These are phyloP conservation scores for Moricandia moricandioides DNA, from an alignment of 345 rosid genomes.

Conservation along the genomic window DNA sequence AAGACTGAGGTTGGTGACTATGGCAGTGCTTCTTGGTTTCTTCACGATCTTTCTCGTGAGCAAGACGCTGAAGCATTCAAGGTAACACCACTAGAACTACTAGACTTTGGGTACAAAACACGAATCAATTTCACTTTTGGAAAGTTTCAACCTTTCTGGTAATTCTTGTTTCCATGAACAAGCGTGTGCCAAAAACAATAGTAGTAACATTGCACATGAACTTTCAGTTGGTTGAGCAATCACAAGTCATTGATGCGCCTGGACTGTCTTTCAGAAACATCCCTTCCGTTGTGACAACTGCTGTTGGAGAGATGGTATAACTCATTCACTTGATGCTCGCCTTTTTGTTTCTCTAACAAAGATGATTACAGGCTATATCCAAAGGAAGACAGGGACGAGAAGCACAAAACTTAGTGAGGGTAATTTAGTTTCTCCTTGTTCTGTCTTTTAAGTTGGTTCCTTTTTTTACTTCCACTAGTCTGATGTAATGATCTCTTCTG, in stretches of 20 bases:
- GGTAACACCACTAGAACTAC: conserved; percentile 38
- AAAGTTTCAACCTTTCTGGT: too few relatives aligned
- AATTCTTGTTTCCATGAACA: background rate
- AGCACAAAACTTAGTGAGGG: conserved; percentile 76
- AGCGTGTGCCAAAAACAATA: background rate
- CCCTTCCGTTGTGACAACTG: conserved; percentile 52
- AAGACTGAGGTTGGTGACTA: conserved; percentile 61
- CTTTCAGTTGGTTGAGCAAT: conserved; percentile 64
- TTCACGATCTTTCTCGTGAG: conserved; percentile 65
- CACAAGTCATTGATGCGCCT: conserved; percentile 54
- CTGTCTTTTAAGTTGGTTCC: background rate
- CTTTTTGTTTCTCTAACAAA: background rate
- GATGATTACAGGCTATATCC: conserved; percentile 52
- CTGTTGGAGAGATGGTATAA: conserved; percentile 79
- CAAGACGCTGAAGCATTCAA: conserved; percentile 67
- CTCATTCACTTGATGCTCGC: background rate
- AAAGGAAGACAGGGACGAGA: conserved; percentile 92
- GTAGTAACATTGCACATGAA: background rate
- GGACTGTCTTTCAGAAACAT: conserved; percentile 45
- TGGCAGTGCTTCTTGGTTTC: conserved; percentile 73
- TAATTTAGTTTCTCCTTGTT: conserved; percentile 25
- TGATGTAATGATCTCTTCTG: background rate
- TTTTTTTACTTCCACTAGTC: background rate
- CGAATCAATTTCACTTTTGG: too few relatives aligned
- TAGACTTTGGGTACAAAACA: background rate